A percentile compares a stretch with the other conserved stretches of the same genome.
phyloP scores from a whole-genome alignment of 148 eudicot genomes.

The Beta vulgaris region DNA sequence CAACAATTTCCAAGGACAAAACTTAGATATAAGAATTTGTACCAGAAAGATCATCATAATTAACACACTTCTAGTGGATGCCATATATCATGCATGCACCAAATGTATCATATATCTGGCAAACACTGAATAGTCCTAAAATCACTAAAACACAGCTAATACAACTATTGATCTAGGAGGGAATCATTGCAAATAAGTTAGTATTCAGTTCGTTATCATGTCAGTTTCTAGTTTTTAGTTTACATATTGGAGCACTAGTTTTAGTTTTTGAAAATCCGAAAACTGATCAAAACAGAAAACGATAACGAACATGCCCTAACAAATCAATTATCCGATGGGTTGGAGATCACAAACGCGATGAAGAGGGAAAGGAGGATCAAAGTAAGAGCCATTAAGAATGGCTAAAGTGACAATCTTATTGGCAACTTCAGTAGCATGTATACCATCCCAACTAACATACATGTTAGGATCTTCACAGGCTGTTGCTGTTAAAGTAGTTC shows the following conservation, averaged over 20 bases:
- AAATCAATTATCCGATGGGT: slow-evolving; percentile 38
- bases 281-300: too few relatives aligned
- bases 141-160: neutral
- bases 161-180: neutral
- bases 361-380: slow-evolving; percentile 70
- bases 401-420: slow-evolving; percentile 53
- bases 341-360: slow-evolving; percentile 51
- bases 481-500: slow-evolving; percentile 47
- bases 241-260: too few relatives aligned
- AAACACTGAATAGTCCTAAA: neutral
- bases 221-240: too few relatives aligned
- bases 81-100: neutral
- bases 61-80: neutral
- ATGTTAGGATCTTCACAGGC: slow-evolving; percentile 66
- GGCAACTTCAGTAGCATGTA: slow-evolving; percentile 82
- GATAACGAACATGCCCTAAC: too few relatives aligned
- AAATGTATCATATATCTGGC: neutral
- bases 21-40: neutral
- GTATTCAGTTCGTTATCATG: too few relatives aligned
- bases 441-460: slow-evolving; percentile 90
- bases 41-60: neutral
- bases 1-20: slow-evolving; percentile 3
- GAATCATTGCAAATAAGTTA: too few relatives aligned
- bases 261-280: too few relatives aligned
- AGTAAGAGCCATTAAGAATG: slow-evolving; percentile 64